phyloP scores from a whole-genome alignment of 1,284 basidiomycete genomes.

The Cutaneotrichosporon spelunceum region DNA sequence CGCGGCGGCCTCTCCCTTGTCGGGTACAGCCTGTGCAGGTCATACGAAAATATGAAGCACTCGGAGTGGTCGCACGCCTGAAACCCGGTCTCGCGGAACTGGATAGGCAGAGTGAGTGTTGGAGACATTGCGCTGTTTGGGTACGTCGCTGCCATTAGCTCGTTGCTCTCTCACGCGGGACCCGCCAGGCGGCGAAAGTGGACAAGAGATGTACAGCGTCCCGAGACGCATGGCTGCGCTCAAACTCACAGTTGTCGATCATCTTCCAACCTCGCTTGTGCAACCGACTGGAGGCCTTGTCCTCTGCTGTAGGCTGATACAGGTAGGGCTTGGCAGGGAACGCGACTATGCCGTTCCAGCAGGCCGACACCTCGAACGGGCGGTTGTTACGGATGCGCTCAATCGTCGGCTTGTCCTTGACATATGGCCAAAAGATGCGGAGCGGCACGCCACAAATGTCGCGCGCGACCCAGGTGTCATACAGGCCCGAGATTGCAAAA shows the following conservation, averaged over 20 bases:
- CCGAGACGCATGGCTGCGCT: slow-evolving; percentile 11
- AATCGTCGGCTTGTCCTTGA: slow-evolving; percentile 51
- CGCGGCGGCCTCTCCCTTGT: slow-evolving; percentile 44
- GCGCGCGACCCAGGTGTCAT: slow-evolving; percentile 57
- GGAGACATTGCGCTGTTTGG: slow-evolving; percentile 41
- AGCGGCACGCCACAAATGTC: slow-evolving; percentile 53
- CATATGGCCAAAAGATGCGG: slow-evolving; percentile 58
- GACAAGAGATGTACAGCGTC: slow-evolving; percentile 20
- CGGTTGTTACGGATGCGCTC: slow-evolving; percentile 51
- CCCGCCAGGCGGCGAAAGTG: slow-evolving; percentile 29
- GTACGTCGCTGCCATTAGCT: slow-evolving; percentile 33
- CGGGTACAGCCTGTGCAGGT: slow-evolving; percentile 56
- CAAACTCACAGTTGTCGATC: slow-evolving; percentile 40
- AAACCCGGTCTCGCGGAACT: slow-evolving; percentile 54
- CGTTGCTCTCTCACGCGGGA: not conserved
- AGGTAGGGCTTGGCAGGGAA: slow-evolving; percentile 56
- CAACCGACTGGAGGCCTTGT: not conserved
- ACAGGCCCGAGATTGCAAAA: slow-evolving; percentile 51
- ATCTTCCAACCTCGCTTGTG: slow-evolving; percentile 40
- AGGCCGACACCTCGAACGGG: slow-evolving; percentile 58
- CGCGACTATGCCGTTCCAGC: slow-evolving; percentile 55
- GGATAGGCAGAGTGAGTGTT: slow-evolving; percentile 50
- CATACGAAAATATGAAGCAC: slow-evolving; percentile 59
- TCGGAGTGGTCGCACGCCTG: slow-evolving; percentile 58
- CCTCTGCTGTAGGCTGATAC: slow-evolving; percentile 42